phyloP scores from a whole-genome alignment of 768 basidiomycete species.

The Phylloporus sp. region DNA sequence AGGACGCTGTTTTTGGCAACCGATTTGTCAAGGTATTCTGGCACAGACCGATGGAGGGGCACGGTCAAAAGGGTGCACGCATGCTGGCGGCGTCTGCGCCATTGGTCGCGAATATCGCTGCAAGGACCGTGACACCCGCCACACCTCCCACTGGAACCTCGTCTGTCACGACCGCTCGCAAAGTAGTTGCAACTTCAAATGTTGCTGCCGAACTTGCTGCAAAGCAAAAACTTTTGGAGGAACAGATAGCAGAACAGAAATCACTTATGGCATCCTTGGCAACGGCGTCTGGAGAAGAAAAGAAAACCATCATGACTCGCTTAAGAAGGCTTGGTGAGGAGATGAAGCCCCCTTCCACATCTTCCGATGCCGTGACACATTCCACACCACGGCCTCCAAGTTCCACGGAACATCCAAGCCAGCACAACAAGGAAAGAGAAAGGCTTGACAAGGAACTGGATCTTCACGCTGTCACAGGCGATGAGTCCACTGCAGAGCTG shows the following conservation, averaged over 20 bases:
- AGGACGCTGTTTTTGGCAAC: slow-evolving; percentile 92
- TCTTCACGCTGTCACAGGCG: slow-evolving; percentile 40
- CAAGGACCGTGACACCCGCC: slow-evolving; percentile 46
- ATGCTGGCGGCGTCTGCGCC: slow-evolving; percentile 80
- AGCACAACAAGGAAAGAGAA: slow-evolving; percentile 57
- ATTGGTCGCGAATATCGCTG: slow-evolving; percentile 58
- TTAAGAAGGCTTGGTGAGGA: slow-evolving; percentile 75
- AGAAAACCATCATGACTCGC: slow-evolving; percentile 71
- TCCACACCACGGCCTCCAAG: slow-evolving; percentile 22
- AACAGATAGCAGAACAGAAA: slow-evolving; percentile 88
- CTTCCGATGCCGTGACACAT: slow-evolving; percentile 28
- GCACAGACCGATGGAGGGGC: slow-evolving; percentile 91
- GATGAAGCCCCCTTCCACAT: slow-evolving; percentile 47
- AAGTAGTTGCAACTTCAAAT: slow-evolving; percentile 32
- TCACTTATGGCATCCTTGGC: slow-evolving; percentile 67
- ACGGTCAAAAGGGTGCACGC: slow-evolving; percentile 72
- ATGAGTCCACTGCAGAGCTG: slow-evolving; percentile 60
- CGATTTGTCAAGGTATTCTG: slow-evolving; percentile 95
- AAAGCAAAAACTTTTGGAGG: slow-evolving; percentile 71
- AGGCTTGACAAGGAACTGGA: slow-evolving; percentile 83
- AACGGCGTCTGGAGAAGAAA: slow-evolving; percentile 63
- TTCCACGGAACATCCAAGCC: slow-evolving; percentile 32
- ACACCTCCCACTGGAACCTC: slow-evolving; percentile 30
- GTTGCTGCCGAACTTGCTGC: slow-evolving; percentile 54
- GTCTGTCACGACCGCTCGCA: slow-evolving; percentile 30